Evolutionary conservation across 2,329 filamentous ascomycete species (phyloP).

Genomic region (Coniella vitis): DNA sequence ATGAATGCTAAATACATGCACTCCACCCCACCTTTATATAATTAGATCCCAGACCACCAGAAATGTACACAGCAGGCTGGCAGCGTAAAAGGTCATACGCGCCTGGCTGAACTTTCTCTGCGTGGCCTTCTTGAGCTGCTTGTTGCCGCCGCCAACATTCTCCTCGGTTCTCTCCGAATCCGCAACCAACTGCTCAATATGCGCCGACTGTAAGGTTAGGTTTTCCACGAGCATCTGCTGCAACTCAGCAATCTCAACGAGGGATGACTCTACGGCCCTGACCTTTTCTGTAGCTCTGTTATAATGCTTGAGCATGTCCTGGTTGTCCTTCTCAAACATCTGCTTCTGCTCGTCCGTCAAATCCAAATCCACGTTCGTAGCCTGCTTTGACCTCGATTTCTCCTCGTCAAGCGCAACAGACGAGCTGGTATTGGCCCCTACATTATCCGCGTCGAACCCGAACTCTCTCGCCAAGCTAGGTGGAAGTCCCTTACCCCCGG

Average conservation of each 20-base stretch:
- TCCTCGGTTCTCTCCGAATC: conserved; percentile 77
- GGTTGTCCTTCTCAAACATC: conserved; percentile 88
- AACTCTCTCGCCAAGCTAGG: conserved; percentile 20
- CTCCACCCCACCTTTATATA: no score
- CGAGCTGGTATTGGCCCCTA: conserved; percentile 5
- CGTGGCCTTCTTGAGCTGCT: conserved; percentile 78
- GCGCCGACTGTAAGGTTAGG: conserved; percentile 75
- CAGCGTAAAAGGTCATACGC: conserved; percentile 74
- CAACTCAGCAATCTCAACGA: conserved; percentile 87
- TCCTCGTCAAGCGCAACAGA: conserved; percentile 15
- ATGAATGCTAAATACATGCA: no score
- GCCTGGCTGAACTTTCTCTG: conserved; percentile 61
- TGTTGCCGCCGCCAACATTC: conserved; percentile 85
- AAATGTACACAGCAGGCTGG: conserved; percentile 66
- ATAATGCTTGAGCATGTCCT: conserved; percentile 87
- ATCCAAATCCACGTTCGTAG: conserved; percentile 34
- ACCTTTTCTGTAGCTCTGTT: conserved; percentile 93
- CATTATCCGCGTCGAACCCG: conserved; percentile 5
- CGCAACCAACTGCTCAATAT: conserved; percentile 80
- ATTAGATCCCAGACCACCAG: conserved; percentile 74
- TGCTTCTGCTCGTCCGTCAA: conserved; percentile 82
- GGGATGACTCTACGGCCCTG: conserved; percentile 81
- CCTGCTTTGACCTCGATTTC: conserved; percentile 19
- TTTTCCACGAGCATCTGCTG: conserved; percentile 86
- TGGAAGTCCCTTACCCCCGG: conserved; percentile 28